phyloP scores from a whole-genome alignment of 495 filamentous ascomycete genomes.

The Neurospora sp. region DNA sequence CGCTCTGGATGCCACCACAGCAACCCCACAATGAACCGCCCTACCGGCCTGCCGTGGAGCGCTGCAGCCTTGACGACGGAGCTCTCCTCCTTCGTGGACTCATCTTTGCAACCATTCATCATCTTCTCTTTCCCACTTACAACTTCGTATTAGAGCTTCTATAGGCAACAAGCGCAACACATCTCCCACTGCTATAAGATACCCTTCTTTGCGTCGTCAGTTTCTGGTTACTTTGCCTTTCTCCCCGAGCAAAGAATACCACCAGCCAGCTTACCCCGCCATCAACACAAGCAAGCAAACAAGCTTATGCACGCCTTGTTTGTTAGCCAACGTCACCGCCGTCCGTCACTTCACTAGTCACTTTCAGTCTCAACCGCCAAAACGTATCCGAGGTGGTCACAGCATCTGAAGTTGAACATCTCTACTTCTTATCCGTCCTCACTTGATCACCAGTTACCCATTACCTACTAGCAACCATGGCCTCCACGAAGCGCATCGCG shows the following conservation, averaged over 20 bases:
- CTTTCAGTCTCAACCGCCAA: not conserved
- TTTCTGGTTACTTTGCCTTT: not conserved
- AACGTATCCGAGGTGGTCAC: not conserved
- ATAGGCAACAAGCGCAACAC: not conserved
- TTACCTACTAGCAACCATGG: constrained; percentile 22
- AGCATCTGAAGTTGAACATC: not conserved
- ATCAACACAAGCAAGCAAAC: not conserved
- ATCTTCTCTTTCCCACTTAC: not conserved
- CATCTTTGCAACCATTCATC: not conserved
- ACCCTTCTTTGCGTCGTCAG: not conserved
- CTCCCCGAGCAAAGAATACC: not conserved
- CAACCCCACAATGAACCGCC: not conserved
- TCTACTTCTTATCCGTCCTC: not conserved
- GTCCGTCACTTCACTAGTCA: not conserved
- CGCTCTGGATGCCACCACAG: not conserved
- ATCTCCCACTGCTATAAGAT: not conserved
- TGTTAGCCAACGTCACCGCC: not conserved
- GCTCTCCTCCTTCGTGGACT: not conserved
- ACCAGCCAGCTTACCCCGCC: not conserved
- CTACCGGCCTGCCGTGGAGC: not conserved
- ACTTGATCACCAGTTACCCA: not conserved
- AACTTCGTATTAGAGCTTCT: not conserved
- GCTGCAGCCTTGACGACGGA: not conserved
- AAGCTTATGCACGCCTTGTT: not conserved
- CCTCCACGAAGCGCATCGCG: constrained; percentile 50